A percentile compares a stretch with the other conserved stretches of the same genome.
phyloP scores from a whole-genome alignment of 1,284 basidiomycete genomes.

The Anthracocystis panici-leucophaei region DNA sequence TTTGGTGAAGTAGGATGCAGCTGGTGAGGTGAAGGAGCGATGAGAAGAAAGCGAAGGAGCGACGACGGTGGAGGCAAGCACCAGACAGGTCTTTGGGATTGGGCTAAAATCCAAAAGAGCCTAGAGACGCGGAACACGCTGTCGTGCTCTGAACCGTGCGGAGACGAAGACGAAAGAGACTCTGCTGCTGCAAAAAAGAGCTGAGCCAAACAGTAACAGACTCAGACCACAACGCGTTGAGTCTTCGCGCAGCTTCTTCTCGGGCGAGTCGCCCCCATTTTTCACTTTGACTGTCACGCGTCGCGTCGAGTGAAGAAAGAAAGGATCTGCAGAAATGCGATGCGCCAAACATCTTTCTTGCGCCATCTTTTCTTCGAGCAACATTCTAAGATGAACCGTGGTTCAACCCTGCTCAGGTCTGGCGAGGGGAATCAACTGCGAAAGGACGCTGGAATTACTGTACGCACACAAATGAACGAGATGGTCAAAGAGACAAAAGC shows the following conservation, averaged over 20 bases:
- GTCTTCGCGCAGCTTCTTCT: neutral
- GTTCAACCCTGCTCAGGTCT: too few species aligned
- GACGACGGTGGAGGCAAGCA: constrained; percentile 10
- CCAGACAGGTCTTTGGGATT: too few species aligned
- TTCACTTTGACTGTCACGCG: constrained; percentile 2
- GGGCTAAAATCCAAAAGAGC: too few species aligned
- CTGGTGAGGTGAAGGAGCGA: neutral
- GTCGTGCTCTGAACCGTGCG: neutral
- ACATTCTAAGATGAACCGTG: too few species aligned
- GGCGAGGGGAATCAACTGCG: too few species aligned
- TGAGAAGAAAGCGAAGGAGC: neutral
- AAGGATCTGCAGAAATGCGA: neutral
- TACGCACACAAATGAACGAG: too few species aligned
- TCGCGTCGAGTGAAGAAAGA: constrained; percentile 15
- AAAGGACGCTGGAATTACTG: too few species aligned
- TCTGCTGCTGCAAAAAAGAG: neutral
- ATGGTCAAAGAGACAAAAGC: too few species aligned
- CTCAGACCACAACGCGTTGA: neutral
- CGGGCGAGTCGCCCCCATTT: constrained; percentile 9
- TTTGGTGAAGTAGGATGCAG: too few species aligned
- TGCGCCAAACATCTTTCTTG: too few species aligned
- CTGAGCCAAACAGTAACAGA: constrained; percentile 9
- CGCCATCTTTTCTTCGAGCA: too few species aligned
- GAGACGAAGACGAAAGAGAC: neutral
- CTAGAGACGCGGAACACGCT: too few species aligned